Evolutionary conservation across 2,329 filamentous ascomycete genomes (phyloP).

Genomic region (Ophidiomyces ophidiicola): DNA sequence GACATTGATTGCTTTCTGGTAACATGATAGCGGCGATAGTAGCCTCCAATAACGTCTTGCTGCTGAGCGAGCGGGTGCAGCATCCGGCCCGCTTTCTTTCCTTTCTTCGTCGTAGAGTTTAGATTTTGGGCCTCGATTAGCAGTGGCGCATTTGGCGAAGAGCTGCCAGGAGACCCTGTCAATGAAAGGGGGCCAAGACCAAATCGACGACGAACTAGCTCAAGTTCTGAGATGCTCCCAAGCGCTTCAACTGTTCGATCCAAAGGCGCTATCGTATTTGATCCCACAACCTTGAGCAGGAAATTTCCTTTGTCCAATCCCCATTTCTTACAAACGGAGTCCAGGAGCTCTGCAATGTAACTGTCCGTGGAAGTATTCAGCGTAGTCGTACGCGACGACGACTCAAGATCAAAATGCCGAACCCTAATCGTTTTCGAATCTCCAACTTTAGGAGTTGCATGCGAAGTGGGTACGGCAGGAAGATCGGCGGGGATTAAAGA

Average conservation of each 20-base stretch:
- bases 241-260: slow-evolving; percentile 55
- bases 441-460: slow-evolving; percentile 45
- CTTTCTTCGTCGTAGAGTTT: slow-evolving; percentile 31
- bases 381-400: slow-evolving; percentile 41
- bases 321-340: slow-evolving; percentile 50
- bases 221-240: slow-evolving; percentile 47
- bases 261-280: slow-evolving; percentile 50
- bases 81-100: slow-evolving; percentile 30
- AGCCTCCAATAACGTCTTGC: slow-evolving; percentile 35
- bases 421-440: slow-evolving; percentile 47
- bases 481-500: slow-evolving; percentile 37
- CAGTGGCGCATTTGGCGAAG: slow-evolving; percentile 53
- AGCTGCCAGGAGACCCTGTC: slow-evolving; percentile 48
- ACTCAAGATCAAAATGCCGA: slow-evolving; percentile 49
- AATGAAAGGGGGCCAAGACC: slow-evolving; percentile 46
- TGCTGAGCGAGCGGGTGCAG: slow-evolving; percentile 39
- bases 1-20: slow-evolving; percentile 54
- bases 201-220: slow-evolving; percentile 50
- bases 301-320: slow-evolving; percentile 53
- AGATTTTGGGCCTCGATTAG: slow-evolving; percentile 34
- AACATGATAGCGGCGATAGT: slow-evolving; percentile 52
- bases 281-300: slow-evolving; percentile 50
- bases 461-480: slow-evolving; percentile 32
- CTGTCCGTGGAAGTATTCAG: slow-evolving; percentile 51
- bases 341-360: slow-evolving; percentile 56